Evolutionary conservation across 306 rosid species (phyloP).

Genomic region (Fagus crenata): DNA sequence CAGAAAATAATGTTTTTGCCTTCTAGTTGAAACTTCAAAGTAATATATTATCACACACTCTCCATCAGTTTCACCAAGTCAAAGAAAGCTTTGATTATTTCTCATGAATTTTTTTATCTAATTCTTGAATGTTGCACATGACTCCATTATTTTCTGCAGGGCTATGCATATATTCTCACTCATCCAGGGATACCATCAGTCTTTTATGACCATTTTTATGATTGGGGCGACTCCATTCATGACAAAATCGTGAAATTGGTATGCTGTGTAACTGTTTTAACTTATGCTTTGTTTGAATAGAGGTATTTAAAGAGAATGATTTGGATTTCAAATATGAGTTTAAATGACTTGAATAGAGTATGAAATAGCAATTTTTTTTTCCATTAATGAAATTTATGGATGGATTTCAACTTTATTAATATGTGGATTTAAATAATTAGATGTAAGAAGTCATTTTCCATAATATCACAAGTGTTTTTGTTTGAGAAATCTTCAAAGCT

Average conservation of each 20-base stretch:
- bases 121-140: background rate
- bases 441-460: too few relatives aligned
- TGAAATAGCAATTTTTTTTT: too few relatives aligned
- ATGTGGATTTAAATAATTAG: too few relatives aligned
- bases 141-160: constrained; percentile 42
- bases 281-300: background rate
- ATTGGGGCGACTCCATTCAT: constrained; percentile 59
- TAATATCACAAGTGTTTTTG: too few relatives aligned
- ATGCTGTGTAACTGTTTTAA: constrained; percentile 14
- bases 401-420: too few relatives aligned
- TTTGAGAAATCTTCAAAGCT: too few relatives aligned
- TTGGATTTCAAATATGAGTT: too few relatives aligned
- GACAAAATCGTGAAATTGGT: constrained; percentile 84
- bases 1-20: background rate
- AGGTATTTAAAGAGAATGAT: too few relatives aligned
- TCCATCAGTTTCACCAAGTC: background rate
- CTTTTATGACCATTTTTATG: constrained; percentile 87
- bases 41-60: background rate
- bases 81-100: background rate
- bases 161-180: constrained; percentile 82
- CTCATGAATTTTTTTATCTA: background rate
- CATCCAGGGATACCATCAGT: constrained; percentile 94
- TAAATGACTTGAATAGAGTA: too few relatives aligned
- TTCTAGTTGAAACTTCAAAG: background rate
- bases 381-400: too few relatives aligned